phyloP scores from a whole-genome alignment of 805 yeast genomes.

The Kuraishia hungarica region DNA sequence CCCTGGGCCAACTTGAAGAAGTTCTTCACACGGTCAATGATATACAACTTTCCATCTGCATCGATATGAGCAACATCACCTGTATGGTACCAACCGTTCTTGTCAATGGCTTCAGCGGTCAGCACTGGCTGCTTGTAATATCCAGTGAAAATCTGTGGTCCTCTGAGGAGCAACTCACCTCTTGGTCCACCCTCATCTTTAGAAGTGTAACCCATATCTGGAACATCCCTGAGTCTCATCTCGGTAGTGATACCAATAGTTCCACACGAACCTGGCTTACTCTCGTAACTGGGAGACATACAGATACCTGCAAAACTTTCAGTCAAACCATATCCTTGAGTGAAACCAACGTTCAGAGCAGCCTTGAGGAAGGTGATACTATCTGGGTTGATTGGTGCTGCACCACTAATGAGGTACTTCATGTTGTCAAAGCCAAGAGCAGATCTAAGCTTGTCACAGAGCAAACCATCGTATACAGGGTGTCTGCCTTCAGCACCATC shows the following conservation, averaged over 20 bases:
- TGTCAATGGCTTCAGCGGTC: conserved; percentile 42
- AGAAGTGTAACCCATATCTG: conserved; percentile 47
- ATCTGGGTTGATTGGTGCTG: conserved; percentile 63
- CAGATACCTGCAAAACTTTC: conserved; percentile 63
- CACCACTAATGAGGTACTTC: conserved; percentile 39
- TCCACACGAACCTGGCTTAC: conserved; percentile 48
- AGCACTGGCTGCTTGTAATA: conserved; percentile 52
- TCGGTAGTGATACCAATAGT: conserved; percentile 48
- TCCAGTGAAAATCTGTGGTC: conserved; percentile 50
- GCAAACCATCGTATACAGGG: conserved; percentile 22
- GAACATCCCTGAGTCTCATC: conserved; percentile 52
- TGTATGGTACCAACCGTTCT: conserved; percentile 52
- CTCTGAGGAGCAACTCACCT: conserved; percentile 58
- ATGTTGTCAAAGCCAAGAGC: conserved; percentile 38
- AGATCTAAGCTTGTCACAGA: conserved; percentile 33
- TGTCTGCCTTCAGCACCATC: conserved; percentile 7
- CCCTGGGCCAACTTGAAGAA: conserved; percentile 65
- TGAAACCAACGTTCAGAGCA: conserved; percentile 43
- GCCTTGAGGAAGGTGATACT: conserved; percentile 55
- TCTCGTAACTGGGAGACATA: conserved; percentile 31
- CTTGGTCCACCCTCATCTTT: conserved; percentile 31
- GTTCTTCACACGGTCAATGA: conserved; percentile 72
- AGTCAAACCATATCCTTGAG: conserved; percentile 72
- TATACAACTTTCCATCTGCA: conserved; percentile 42
- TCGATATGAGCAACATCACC: conserved; percentile 57